Percentiles rank a stretch among this genome's conserved stretches.
These are phyloP conservation scores for Fraxinus paxiana DNA, from an alignment of 305 asterid genomes.

Conservation along the genomic window DNA sequence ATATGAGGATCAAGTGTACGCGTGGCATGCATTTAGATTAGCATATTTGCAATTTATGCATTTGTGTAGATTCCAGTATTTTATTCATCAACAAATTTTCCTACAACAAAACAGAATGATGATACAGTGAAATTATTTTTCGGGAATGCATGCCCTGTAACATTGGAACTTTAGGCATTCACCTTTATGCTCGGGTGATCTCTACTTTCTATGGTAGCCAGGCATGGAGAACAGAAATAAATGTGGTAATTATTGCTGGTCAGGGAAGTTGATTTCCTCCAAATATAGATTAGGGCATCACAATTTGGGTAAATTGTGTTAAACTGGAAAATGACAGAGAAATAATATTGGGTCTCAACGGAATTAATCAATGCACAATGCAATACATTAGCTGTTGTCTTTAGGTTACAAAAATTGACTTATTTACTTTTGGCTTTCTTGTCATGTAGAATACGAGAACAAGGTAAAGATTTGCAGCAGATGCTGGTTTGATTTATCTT, in stretches of 20 bases:
- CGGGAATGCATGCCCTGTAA: neutral
- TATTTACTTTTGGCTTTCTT: neutral
- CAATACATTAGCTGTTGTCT: neutral
- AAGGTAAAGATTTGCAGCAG: constrained; percentile 2
- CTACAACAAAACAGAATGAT: constrained; percentile 3
- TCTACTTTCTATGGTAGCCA: constrained; percentile 13
- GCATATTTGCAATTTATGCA: neutral
- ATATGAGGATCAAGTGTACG: neutral
- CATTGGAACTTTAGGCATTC: neutral
- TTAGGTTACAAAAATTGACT: neutral
- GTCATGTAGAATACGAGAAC: neutral
- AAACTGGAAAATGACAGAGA: constrained; percentile 9
- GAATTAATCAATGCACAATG: neutral
- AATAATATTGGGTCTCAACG: neutral
- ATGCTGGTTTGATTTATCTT: constrained; percentile 9
- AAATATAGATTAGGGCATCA: constrained; percentile 7
- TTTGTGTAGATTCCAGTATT: constrained; percentile 7
- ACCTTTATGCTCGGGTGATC: constrained; percentile 10
- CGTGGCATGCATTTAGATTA: neutral
- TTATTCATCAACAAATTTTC: neutral
- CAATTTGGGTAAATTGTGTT: neutral
- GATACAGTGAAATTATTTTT: neutral
- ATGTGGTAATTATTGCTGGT: constrained; percentile 4
- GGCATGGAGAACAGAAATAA: neutral
- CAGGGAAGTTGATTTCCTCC: neutral